phyloP scores from a whole-genome alignment of 208 protist genomes.

The Trypanosoma avium region DNA sequence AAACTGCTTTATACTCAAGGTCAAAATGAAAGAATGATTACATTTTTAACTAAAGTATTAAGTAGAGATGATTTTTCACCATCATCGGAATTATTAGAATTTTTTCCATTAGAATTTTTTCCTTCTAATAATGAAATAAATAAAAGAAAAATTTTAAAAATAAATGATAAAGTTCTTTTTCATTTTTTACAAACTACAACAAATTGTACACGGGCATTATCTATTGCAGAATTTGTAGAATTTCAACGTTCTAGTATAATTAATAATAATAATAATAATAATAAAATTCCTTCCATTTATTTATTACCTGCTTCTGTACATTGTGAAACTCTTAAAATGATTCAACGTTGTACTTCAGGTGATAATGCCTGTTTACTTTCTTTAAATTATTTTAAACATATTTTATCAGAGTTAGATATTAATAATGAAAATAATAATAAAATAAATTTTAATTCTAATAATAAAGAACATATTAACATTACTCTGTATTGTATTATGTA shows the following conservation, averaged over 20 bases:
- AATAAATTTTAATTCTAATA: too few relatives aligned
- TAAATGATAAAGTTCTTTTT: slow-evolving; percentile 25
- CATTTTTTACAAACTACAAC: slow-evolving; percentile 23
- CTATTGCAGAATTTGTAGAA: background rate
- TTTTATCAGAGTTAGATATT: background rate
- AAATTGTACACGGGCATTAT: slow-evolving; percentile 17
- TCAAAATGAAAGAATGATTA: background rate
- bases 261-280: background rate
- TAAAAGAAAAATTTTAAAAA: background rate
- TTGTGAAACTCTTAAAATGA: slow-evolving; percentile 31
- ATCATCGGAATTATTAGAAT: slow-evolving; percentile 25
- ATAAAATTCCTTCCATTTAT: background rate
- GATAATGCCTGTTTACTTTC: slow-evolving; percentile 31
- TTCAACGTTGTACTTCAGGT: slow-evolving; percentile 22
- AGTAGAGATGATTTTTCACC: slow-evolving; percentile 13
- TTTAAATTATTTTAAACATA: slow-evolving; percentile 26
- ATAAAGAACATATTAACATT: background rate
- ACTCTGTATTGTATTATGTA: slow-evolving; percentile 20
- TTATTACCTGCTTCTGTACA: slow-evolving; percentile 34
- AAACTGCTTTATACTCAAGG: slow-evolving; percentile 27
- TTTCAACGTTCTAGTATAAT: background rate
- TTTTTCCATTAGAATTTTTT: slow-evolving; percentile 13
- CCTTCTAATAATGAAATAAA: background rate
- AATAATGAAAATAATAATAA: too few relatives aligned
- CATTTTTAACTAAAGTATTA: slow-evolving; percentile 1